Evolutionary conservation across 2,329 filamentous ascomycete genomes (phyloP).

Genomic region (Aspergillus floridensis): DNA sequence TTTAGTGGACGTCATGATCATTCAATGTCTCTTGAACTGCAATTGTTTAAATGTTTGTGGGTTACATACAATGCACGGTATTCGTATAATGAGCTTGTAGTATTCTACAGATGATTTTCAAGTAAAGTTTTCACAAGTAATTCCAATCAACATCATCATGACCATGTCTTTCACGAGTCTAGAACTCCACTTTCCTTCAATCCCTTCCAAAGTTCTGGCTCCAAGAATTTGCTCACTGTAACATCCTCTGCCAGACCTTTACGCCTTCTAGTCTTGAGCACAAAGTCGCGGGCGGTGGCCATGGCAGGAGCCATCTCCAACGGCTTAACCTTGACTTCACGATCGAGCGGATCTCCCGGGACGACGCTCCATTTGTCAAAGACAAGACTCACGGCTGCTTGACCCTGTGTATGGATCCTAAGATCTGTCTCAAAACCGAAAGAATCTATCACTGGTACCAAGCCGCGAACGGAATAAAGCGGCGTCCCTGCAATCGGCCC

Average conservation of each 20-base stretch:
- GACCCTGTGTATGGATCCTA: slow-evolving; percentile 90
- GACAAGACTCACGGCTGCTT: slow-evolving; percentile 83
- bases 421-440: slow-evolving; percentile 98
- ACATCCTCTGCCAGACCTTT: slow-evolving; percentile 97
- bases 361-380: slow-evolving; percentile 97
- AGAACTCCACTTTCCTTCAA: slow-evolving; percentile 86
- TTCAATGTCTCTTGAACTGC: not conserved
- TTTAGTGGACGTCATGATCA: not conserved
- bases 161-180: slow-evolving; percentile 51
- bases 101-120: not conserved
- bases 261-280: slow-evolving; percentile 87
- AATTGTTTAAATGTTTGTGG: not conserved
- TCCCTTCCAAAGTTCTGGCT: slow-evolving; percentile 86
- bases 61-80: not conserved
- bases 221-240: slow-evolving; percentile 91
- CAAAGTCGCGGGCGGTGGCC: slow-evolving; percentile 90
- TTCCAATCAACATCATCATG: not conserved
- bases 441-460: slow-evolving; percentile 93
- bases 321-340: slow-evolving; percentile 74
- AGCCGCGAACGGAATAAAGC: slow-evolving; percentile 83
- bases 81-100: no score
- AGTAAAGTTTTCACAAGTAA: not conserved
- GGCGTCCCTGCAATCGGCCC: slow-evolving; percentile 92
- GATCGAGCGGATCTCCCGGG: slow-evolving; percentile 90
- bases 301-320: slow-evolving; percentile 85